Percentiles rank a stretch among this genome's conserved stretches.
Evolutionary conservation across 257 asterid genomes (phyloP).

Genomic region (Salvia splendens): DNA sequence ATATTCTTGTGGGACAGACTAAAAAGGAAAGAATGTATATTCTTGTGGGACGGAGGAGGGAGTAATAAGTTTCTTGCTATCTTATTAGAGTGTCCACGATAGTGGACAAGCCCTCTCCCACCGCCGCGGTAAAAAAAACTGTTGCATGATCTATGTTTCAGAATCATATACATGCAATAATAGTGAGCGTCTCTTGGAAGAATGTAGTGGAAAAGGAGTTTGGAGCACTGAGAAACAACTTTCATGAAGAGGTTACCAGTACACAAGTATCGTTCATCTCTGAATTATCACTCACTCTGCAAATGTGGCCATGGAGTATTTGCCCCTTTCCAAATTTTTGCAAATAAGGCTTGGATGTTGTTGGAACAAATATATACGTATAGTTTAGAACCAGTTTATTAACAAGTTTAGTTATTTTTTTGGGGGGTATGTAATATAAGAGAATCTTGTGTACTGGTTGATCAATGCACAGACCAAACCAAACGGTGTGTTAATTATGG

Average conservation of each 20-base stretch:
- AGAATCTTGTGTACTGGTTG: constrained; percentile 11
- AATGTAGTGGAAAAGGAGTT: constrained; percentile 69
- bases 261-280: constrained; percentile 24
- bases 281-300: constrained; percentile 5
- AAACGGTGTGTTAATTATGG: constrained; percentile 23
- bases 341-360: background rate
- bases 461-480: constrained; percentile 4
- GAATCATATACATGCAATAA: too few species aligned
- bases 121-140: too few species aligned
- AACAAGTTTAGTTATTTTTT: background rate
- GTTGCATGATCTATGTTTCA: too few species aligned
- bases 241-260: constrained; percentile 56
- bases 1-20: too few species aligned
- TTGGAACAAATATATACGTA: background rate
- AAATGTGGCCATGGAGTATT: background rate
- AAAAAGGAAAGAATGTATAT: too few species aligned
- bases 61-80: background rate
- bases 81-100: too few species aligned
- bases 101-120: too few species aligned
- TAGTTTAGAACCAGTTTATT: background rate
- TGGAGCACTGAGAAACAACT: constrained; percentile 45
- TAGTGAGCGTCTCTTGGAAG: constrained; percentile 58
- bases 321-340: background rate
- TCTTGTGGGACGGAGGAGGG: too few species aligned
- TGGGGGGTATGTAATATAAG: background rate